phyloP scores from a whole-genome alignment of 1,284 basidiomycete species.

The Sphaerobolus stellatus region DNA sequence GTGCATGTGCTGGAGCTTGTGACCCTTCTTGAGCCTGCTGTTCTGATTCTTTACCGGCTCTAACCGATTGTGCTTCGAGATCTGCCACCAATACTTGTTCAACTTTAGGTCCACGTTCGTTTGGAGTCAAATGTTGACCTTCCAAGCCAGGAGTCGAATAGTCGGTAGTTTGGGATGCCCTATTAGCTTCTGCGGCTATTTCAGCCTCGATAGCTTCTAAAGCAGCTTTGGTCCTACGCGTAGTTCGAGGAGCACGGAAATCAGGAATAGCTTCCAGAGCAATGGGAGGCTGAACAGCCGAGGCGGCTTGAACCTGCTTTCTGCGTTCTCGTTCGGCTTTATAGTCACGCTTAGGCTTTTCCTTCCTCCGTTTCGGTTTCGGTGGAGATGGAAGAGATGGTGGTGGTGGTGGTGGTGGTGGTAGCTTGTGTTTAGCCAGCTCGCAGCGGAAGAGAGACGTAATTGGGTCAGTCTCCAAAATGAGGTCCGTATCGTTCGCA shows the following conservation, averaged over 20 bases:
- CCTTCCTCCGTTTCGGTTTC: slow-evolving; percentile 19
- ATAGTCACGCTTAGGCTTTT: slow-evolving; percentile 42
- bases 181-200: not conserved
- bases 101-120: no score
- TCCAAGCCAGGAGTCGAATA: not conserved
- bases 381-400: slow-evolving; percentile 35
- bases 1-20: not conserved
- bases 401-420: slow-evolving; percentile 44
- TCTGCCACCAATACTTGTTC: no score
- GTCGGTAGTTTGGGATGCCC: not conserved
- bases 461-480: slow-evolving; percentile 56
- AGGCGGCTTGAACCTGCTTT: slow-evolving; percentile 22
- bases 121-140: no score
- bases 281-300: slow-evolving; percentile 4
- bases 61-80: no score
- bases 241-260: slow-evolving; percentile 40
- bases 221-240: slow-evolving; percentile 41
- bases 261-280: slow-evolving; percentile 34
- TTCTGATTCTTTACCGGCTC: no score
- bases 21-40: not conserved
- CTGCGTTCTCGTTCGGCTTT: slow-evolving; percentile 40
- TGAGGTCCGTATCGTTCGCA: slow-evolving; percentile 48
- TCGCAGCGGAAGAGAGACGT: slow-evolving; percentile 68
- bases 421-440: slow-evolving; percentile 59
- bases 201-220: slow-evolving; percentile 18